Base-by-base conservation (phyloP, 495 filamentous ascomycete species). In the Podospora pseudopauciseta region DNA sequence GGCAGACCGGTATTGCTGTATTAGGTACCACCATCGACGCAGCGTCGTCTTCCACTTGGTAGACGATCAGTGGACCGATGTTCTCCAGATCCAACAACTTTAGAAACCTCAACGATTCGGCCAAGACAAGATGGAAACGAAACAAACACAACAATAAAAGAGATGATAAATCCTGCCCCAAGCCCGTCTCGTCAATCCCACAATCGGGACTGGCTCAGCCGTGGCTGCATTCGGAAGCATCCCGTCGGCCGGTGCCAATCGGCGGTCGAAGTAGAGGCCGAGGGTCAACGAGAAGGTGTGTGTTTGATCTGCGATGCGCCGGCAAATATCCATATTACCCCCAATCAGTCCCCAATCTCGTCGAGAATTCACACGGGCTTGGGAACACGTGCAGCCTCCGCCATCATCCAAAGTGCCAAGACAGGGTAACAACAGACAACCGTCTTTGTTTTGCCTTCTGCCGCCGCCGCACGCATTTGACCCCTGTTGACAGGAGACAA, bases 371-470 rank as follows among this genome's bases (percentile, higher is more conserved):
- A 62, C 66, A 70, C 63, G 70, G 65, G 54, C 57, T 64, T 66
- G 44, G 60, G 13, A 49, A 32, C 53, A 64, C 44, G 49, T 54
- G 63, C 59, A 49, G 28, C 30, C 28, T 59, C 23, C 16, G 23
- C 26, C 34, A 70, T 72, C 69, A 68, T 71, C 70, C 73, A 77
- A 72, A 76, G 72, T 77, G 76, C 76, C 76, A 78, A 78, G 75
- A 18, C 6, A 49, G 0, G 64, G 34, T 6, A 30, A 39, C 23
- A 18, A 39, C 23, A 18, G 54, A 63, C 27, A 32, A 56, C 39
- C 15, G 63, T 13, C 39, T 49, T 16, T 49, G 7, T 49, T 49
- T 16, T 49, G 49, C 65, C 56, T 71, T 69, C 61, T 70, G 63
- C 65, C 65, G 67, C 39, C 30, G 5, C 53, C 30, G 5, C 20